Conservation (phyloP, 1,284 basidiomycete species). For the Flammula alnicola region DNA sequence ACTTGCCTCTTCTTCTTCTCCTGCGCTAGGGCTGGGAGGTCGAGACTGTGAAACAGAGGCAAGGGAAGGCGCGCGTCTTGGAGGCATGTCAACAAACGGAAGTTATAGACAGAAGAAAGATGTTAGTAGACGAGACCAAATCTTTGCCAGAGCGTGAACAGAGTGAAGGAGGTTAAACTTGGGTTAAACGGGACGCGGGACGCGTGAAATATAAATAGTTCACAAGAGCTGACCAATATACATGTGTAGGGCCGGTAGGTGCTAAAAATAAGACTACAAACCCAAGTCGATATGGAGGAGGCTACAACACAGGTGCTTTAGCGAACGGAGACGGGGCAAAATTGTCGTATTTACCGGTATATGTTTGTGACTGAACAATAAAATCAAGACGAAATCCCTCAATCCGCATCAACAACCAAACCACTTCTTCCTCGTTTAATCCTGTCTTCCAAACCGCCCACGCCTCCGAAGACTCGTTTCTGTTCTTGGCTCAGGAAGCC, state of each 20-base stretch:
- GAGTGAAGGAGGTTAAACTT: too few species aligned
- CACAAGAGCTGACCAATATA: constrained; percentile 24
- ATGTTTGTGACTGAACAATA: too few species aligned
- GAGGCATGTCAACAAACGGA: constrained; percentile 41
- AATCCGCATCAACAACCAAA: constrained; percentile 62
- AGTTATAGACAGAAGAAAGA: not conserved
- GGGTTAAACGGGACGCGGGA: constrained; percentile 2
- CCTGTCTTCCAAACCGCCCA: constrained; percentile 77
- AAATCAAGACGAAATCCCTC: constrained; percentile 7
- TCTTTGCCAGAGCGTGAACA: too few species aligned
- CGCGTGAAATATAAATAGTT: constrained; percentile 16
- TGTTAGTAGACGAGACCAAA: not conserved
- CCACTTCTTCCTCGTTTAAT: constrained; percentile 69
- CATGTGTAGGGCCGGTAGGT: constrained; percentile 21
- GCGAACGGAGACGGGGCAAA: too few species aligned
- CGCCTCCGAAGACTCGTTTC: constrained; percentile 78
- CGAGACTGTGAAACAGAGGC: constrained; percentile 45
- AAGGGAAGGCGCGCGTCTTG: constrained; percentile 51
- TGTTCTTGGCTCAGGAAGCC: constrained; percentile 73
- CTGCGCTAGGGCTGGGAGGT: constrained; percentile 44
- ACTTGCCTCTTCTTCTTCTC: constrained; percentile 47
- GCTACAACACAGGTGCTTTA: too few species aligned
- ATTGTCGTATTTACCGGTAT: too few species aligned
- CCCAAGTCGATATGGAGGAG: too few species aligned
- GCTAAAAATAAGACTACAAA: constrained; percentile 4